Base-by-base conservation (phyloP, 2,329 filamentous ascomycete species). In the Cercospora sp. region DNA sequence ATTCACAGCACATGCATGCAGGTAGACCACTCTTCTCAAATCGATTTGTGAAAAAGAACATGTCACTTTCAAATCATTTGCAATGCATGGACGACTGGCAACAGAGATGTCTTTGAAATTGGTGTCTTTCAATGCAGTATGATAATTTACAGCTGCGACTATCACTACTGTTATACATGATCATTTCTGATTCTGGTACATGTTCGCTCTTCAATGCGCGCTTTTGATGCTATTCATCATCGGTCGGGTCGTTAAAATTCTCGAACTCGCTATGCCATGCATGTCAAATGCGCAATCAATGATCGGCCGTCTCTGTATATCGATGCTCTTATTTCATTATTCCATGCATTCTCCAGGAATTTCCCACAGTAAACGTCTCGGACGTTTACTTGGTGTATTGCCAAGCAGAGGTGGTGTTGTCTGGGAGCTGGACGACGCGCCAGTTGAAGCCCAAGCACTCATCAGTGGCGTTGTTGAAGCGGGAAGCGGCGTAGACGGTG, bases 371-470 rank as follows among this genome's bases (percentile, higher is more conserved):
- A 51, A 51, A 51, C 45, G 45, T 13, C 37, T n/a, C 37, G 5
- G 24, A 8, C 28, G 28, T 55, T 30, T 64, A 64, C 62, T 63
- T 63, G n/a, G 6, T 37, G 65, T 69, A 69, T 34, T 65, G 65
- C 67, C 67, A 69, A 16, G 65, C 67, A 24, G 65, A 8, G 21
- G 26, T 28, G 10, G 40, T 45, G 32, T 61, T 51, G 13, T 58
- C 57, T 4, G 24, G 28, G 24, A 65, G 30, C 58, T 65, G 59
- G 1, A n/a, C 37, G 13, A 62, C 13, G 12, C 57, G 49, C 24
- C 49, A 67, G 13, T 9, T 58, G 57, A 69, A 69, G 24, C 53
- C 55, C 13, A 69, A 28, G 61, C 67, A 69, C 1, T 32, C 53
- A 4, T 16, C 61, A 34, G 45, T 63, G n/a, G 64, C 64, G 32